A percentile compares a stretch with the other conserved stretches of the same genome.
Conservation (phyloP, 1,284 basidiomycete species). For the Cryptococcus amylolentus region DNA sequence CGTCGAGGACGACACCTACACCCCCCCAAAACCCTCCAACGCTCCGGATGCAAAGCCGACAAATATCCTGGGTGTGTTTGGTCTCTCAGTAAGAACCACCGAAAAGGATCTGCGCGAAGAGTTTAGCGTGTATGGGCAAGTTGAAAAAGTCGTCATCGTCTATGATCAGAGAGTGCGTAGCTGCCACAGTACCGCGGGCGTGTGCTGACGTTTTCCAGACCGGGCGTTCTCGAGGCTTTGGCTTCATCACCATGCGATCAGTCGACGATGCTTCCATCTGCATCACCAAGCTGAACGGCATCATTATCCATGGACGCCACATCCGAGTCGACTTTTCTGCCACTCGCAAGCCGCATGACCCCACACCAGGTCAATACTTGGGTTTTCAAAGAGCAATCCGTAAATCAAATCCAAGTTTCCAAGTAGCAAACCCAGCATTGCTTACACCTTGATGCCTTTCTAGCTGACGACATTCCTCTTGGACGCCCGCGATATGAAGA, state of each 20-base stretch:
- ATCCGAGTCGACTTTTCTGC: conserved; percentile 97
- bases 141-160: conserved; percentile 96
- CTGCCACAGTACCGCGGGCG: neutral
- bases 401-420: conserved; percentile 12
- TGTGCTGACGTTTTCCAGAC: conserved; percentile 56
- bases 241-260: conserved; percentile 89
- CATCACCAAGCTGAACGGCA: conserved; percentile 86
- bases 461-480: conserved; percentile 51
- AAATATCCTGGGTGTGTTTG: conserved; percentile 91
- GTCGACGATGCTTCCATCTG: conserved; percentile 82
- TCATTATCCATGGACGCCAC: conserved; percentile 88
- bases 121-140: conserved; percentile 80
- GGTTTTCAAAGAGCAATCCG: conserved; percentile 68
- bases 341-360: conserved; percentile 86
- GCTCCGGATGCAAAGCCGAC: conserved; percentile 63
- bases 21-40: neutral
- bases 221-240: conserved; percentile 93
- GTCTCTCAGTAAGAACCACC: conserved; percentile 87
- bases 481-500: conserved; percentile 48
- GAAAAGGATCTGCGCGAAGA: conserved; percentile 94
- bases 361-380: conserved; percentile 98
- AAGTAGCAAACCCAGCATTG: neutral
- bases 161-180: conserved; percentile 88
- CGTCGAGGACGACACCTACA: too few species aligned
- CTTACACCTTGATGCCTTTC: conserved; percentile 1